Base-by-base conservation (phyloP, 805 yeast genomes). In the Jamesozyma piceae region DNA sequence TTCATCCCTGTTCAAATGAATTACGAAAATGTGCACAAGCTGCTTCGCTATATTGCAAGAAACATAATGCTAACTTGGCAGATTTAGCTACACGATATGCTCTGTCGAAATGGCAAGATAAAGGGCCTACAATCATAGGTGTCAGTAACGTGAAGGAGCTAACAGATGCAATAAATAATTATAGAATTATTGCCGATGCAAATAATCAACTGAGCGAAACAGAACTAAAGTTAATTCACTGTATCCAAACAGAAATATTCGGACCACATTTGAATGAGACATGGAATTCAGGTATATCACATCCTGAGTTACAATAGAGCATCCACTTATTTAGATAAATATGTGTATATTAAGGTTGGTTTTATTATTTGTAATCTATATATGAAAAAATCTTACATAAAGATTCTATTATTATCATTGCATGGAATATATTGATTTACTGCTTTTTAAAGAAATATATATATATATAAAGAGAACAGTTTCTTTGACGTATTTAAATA, bases 21-120 rank as follows among this genome's bases (percentile, higher is more conserved):
- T 66, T 89, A 47, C 78, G 73, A 48, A 64, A 66, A 1, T 53
- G 60, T 34, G 72, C 74, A 13, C 50, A 54, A 5, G 48, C 55
- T 37, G 77, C 75, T 0, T 79, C 78, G 2, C 56, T 63, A 27
- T 63, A 66, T 21, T 65, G 77, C 28, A 72, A 78, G 0, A 51
- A 53, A 6, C 46, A 61, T n/a, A 52, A 73, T 32, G 65, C 71
- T 36, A 92, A 87, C 47, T 64, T 90, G 41, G 95, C 96, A 0
- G 90, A 82, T 48, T 60, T 88, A 47, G 84, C 96, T 2, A 78
- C 85, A 1, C 68, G 92, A 47, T 90, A 70, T 59, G 89, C 95
- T 0, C 64, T 83, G 32, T 63, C 74, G 37, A 64, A 69, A 41
- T 83, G 89, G 87, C 53, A 48, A 17, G 55, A 58, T 32, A 54